These are phyloP conservation scores for Didymella pomorum DNA, from an alignment of 2,329 filamentous ascomycete species.

Conservation along the genomic window DNA sequence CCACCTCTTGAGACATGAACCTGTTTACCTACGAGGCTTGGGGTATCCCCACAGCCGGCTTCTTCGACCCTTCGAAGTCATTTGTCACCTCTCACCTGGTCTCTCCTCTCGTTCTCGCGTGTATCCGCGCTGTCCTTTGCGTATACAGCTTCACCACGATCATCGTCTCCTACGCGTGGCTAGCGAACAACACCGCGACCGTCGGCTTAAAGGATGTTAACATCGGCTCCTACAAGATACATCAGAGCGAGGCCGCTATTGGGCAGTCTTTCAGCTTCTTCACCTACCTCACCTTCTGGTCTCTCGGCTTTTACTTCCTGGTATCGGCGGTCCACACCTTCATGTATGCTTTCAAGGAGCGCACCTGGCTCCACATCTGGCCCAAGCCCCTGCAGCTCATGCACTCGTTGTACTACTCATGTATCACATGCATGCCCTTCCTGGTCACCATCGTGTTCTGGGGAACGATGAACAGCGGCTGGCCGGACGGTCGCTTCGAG, in stretches of 20 bases:
- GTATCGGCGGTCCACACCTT: conserved; percentile 72
- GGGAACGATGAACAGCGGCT: conserved; percentile 52
- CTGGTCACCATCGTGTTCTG: conserved; percentile 53
- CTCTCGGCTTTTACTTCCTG: conserved; percentile 78
- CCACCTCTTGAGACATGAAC: conserved; percentile 19
- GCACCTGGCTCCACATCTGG: conserved; percentile 47
- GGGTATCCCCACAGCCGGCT: conserved; percentile 32
- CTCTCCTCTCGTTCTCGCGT: conserved; percentile 67
- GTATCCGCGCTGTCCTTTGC: conserved; percentile 57
- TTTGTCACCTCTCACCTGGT: conserved; percentile 84
- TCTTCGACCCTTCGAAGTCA: conserved; percentile 61
- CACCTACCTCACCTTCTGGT: conserved; percentile 82
- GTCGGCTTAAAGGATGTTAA: conserved; percentile 37
- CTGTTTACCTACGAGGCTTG: conserved; percentile 31
- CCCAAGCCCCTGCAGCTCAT: conserved; percentile 42
- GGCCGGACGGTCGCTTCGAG: conserved; percentile 48
- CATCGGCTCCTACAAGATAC: conserved; percentile 62
- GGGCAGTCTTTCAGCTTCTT: conserved; percentile 77
- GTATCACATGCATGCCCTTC: conserved; percentile 50
- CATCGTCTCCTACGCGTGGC: conserved; percentile 71
- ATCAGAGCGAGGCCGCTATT: conserved; percentile 64
- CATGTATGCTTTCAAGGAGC: conserved; percentile 59
- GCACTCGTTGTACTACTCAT: conserved; percentile 49
- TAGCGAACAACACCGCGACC: conserved; percentile 38
- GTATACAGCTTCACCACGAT: conserved; percentile 74